Percentiles rank a stretch among this genome's conserved stretches.
Evolutionary conservation across 352 stramenopile genomes (phyloP).

Genomic region (Phytophthora palmivora): DNA sequence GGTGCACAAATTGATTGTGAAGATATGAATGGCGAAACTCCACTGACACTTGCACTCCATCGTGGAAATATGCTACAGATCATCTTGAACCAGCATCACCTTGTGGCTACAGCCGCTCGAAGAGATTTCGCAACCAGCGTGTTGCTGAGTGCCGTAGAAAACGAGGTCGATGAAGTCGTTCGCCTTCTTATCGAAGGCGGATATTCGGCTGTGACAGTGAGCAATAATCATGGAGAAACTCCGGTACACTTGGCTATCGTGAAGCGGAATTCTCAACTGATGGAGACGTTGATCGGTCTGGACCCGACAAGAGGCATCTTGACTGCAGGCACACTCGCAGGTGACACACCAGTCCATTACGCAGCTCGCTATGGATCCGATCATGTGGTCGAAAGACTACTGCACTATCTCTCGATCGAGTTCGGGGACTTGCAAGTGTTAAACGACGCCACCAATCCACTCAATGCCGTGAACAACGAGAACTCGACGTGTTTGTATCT

Average conservation of each 20-base stretch:
- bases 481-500: conserved; percentile 10
- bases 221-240: conserved; percentile 15
- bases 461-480: conserved; percentile 10
- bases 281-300: conserved; percentile 19
- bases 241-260: conserved; percentile 29
- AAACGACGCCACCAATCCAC: conserved; percentile 7
- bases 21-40: conserved; percentile 7
- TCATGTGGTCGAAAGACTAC: conserved; percentile 13
- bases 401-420: not conserved
- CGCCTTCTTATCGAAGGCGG: conserved; percentile 28
- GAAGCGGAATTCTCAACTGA: conserved; percentile 17
- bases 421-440: conserved; percentile 19
- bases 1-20: conserved; percentile 25
- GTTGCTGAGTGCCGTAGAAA: conserved; percentile 12
- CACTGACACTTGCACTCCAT: conserved; percentile 17
- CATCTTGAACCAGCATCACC: conserved; percentile 33
- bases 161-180: conserved; percentile 14
- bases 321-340: not conserved
- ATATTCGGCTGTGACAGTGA: conserved; percentile 15
- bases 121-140: conserved; percentile 18
- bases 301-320: conserved; percentile 5
- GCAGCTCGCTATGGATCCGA: conserved; percentile 15
- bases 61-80: conserved; percentile 28
- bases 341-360: conserved; percentile 20
- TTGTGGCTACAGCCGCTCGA: conserved; percentile 25